These are phyloP conservation scores for Gnomoniopsis smithogilvyi DNA, from an alignment of 2,329 filamentous ascomycete genomes.

Conservation along the genomic window DNA sequence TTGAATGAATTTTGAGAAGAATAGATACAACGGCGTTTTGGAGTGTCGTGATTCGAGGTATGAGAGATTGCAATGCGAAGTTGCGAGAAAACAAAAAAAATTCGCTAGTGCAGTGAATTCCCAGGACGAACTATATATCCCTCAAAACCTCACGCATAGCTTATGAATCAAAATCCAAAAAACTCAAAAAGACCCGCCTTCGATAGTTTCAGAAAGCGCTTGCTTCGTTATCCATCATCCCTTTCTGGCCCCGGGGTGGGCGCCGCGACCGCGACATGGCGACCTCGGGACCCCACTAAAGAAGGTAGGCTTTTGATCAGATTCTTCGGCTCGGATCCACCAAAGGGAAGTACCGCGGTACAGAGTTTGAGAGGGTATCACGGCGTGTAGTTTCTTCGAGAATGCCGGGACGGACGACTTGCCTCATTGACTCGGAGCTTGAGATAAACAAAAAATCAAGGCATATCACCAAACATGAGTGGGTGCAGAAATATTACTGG, in stretches of 20 bases:
- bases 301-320: neutral
- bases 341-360: neutral
- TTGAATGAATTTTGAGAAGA: neutral
- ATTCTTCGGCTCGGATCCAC: neutral
- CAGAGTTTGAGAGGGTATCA: too few relatives aligned
- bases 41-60: neutral
- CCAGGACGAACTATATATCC: neutral
- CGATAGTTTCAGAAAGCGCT: neutral
- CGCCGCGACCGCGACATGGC: neutral
- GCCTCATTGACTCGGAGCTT: too few relatives aligned
- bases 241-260: too few relatives aligned
- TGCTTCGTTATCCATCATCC: neutral
- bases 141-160: neutral
- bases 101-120: neutral
- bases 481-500: neutral
- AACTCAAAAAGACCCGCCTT: neutral
- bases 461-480: too few relatives aligned
- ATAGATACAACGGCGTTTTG: neutral
- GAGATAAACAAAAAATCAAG: too few relatives aligned
- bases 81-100: neutral
- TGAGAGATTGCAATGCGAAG: neutral
- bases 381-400: too few relatives aligned
- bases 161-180: neutral
- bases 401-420: neutral
- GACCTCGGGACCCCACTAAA: neutral